Base-by-base conservation (phyloP, 176 grass and related monocot species). In the Zea luxurians region DNA sequence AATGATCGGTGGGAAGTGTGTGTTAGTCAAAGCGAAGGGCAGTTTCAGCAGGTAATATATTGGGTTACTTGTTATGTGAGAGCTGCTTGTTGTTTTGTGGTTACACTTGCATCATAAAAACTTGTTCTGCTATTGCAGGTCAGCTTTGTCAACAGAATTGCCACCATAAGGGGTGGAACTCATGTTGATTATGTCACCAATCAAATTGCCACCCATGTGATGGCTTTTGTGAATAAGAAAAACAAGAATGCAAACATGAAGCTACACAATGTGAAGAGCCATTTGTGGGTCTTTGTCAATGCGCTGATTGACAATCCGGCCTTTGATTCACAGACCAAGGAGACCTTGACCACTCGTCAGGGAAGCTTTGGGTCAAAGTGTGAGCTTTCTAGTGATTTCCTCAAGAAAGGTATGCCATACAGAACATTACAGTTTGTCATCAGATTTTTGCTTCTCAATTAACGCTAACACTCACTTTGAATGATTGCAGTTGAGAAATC, bases 251-350 rank as follows among this genome's bases (percentile, higher is more conserved):
- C 95, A 46, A 88, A 98, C 79, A 78, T 98, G 81, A 98, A 94
- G 55, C 17, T 48, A n/a, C 91, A 98, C 37, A 87, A 85, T 4
- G 91, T 87, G 64, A 98, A 89, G 83, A 84, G 53, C 79, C 85
- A 98, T 73, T 55, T 98, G 12, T 98, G 95, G 95, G 87, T 98
- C 15, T 98, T 98, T 81, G 95, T 98, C 78, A 98, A 94, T 73
- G 85, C 85, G 0, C 91, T 98, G 7, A 90, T 98, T 76, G 83
- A 98, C 75, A 98, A 98, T 62, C 95, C 95, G 1, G 95, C 95
- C 11, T 98, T 98, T 15, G 95, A 98, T 78, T 98, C 95, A 66
- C 95, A 98, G 52, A 98, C 95, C 41, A 98, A 98, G 38, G 95
- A 98, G 61, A 98, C 95, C 47, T 77, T 97, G 80, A 97, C 95